Conservation (phyloP, 345 rosid genomes). For the Eucalyptus polybractea region DNA sequence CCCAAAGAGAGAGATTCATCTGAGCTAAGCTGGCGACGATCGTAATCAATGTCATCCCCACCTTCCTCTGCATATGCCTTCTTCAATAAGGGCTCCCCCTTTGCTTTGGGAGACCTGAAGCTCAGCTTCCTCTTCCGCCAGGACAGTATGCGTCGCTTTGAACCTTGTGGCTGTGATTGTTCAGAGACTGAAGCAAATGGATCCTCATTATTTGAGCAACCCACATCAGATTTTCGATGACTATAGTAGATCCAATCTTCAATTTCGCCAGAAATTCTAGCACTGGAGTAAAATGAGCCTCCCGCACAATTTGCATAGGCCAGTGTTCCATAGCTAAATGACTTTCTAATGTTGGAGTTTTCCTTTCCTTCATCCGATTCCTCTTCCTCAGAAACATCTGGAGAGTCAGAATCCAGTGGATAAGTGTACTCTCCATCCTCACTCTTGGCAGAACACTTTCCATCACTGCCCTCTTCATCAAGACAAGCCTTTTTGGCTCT, state of each 20-base stretch:
- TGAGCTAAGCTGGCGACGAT: slow-evolving; percentile 83
- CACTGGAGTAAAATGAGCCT: slow-evolving; percentile 48
- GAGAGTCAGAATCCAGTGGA: slow-evolving; percentile 78
- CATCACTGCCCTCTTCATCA: slow-evolving; percentile 61
- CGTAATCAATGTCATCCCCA: slow-evolving; percentile 98
- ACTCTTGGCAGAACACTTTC: slow-evolving; percentile 53
- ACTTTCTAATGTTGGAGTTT: slow-evolving; percentile 30
- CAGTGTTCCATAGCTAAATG: slow-evolving; percentile 76
- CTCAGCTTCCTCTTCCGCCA: slow-evolving; percentile 94
- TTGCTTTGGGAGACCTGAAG: slow-evolving; percentile 76
- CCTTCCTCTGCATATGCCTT: slow-evolving; percentile 92
- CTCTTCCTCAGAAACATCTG: slow-evolving; percentile 70
- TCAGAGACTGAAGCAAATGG: slow-evolving; percentile 28
- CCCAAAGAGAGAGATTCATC: slow-evolving; percentile 47
- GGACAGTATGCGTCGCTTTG: slow-evolving; percentile 59
- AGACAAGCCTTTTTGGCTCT: slow-evolving; percentile 53
- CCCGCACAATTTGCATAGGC: slow-evolving; percentile 71
- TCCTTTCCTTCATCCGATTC: slow-evolving; percentile 71
- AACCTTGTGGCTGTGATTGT: slow-evolving; percentile 24
- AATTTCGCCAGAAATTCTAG: slow-evolving; percentile 26
- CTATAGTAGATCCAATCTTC: slow-evolving; percentile 86
- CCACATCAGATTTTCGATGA: slow-evolving; percentile 60
- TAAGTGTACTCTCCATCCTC: slow-evolving; percentile 66
- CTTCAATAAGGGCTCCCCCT: slow-evolving; percentile 88
- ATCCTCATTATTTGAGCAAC: slow-evolving; percentile 29